Base-by-base conservation (phyloP, 2,329 filamentous ascomycete genomes). In the Grosmannia serpens region DNA sequence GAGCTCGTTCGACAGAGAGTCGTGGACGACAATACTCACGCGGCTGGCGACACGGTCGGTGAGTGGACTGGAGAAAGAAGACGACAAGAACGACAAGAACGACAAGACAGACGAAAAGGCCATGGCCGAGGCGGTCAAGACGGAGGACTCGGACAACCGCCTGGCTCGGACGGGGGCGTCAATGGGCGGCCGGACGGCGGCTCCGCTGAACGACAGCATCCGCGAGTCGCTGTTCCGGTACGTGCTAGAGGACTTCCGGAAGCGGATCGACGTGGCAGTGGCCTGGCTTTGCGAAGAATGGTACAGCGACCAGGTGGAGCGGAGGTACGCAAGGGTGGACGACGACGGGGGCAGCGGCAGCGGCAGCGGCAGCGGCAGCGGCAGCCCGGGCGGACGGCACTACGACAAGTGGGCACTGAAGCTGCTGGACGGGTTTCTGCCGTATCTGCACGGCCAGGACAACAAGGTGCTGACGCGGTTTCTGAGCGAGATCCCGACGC, bases 261-360 rank as follows among this genome's bases (percentile, higher is more conserved):
- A 82, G 62, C 86, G 94, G 50, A 91, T 97, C 62, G 91, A 95
- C 64, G 82, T 94, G 26, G 92, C 91, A 1, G 90, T 97, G 56
- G 86, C 87, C 9, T 99, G 94, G 94, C 79, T 99, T 20, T 95
- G 87, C 65, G 94, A 99, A 70, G 94, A 99, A 73, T 99, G 94
- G 92, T 97, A 96, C 71, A 95, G 91, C 66, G 92, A 97, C 70
- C 84, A 71, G 70, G 73, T 75, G 63, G 73, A 70, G 61, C 74
- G 67, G 53, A 69, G 62, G 59, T 75, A 70, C 57, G 67, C 15
- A 3, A 27, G 27, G 27, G 9, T 17, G 9, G 33, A 38, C 17
- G 44, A 4, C n/a, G n/a, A n/a, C 8, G 9, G 26, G 2, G 55
- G 31, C 31, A 27, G 2, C 15, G 22, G 20, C 35, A 27, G 38